Evolutionary conservation across 257 asterid genomes (phyloP), one percentile per base, ranked within the genome.

Genomic region (Cynanchum wilfordii): DNA sequence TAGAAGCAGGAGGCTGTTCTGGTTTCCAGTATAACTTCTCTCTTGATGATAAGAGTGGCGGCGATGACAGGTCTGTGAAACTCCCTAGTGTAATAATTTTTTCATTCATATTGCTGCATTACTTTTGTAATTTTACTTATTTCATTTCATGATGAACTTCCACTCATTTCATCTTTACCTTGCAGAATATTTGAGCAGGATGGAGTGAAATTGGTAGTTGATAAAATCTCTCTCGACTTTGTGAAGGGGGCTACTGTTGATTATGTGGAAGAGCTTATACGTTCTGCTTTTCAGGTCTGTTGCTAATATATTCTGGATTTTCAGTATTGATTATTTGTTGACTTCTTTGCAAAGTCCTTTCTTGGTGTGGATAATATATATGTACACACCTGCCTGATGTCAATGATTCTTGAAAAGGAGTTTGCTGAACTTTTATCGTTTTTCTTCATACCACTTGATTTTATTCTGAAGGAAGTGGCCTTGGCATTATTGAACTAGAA

Each of bases 1-100:
- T 95, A 69, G 98, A 90, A 83, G 92, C 99, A n/a, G 99, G 98
- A 2, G 98, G 99, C 17, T 95, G 99, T 87, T 94, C 97, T 5
- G 97, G 99, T 25, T 94, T 91, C 86, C 97, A 94, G 47, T 94
- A 94, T 76, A 92, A 87, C 56, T 94, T 94, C 81, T 81, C 89
- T 38, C 90, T 94, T 29, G 99, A 89, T 44, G 90, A 88, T 74
- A 89, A 86, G 79, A 78, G 83, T 83, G 85, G 85, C 67, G 65
- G 77, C 38, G 97, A 95, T 79, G 99, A 95, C 89, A 95, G 96
- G 97, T 91, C 65, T 56, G 42, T 54, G 54, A 29, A 47, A 30
- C 9, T 79, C 78, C 73, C 71, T 51, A 5, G 19, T 22, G 40
- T 36, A 11, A 56, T 33, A 44, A 20, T 59, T 57, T 75, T 36